Evolutionary conservation across 1,139 yeast species (phyloP), one percentile per base, ranked within the genome.

Genomic region (Protomyces macrosporus): DNA sequence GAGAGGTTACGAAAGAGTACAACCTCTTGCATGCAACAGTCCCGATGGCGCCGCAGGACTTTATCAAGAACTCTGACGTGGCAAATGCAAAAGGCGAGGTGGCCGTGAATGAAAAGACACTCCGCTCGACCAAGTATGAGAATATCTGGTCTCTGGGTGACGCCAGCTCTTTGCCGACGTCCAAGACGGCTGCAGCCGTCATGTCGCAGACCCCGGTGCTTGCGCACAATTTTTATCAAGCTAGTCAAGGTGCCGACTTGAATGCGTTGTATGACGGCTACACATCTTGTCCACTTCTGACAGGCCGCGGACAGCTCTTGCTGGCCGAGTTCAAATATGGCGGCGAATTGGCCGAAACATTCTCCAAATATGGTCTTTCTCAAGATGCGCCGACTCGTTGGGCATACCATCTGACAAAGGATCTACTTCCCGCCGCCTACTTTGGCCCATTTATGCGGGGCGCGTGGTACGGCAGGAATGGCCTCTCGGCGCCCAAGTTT

Each of bases 71-170:
- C 33, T 58, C 63, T 16, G 50, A 45, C 1, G 50, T 64, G 40
- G 62, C 66, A 1, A 61, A 60, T 30, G 52, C 52, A 6, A 50
- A 61, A 14, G 66, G 66, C 6, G 58, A 53, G 16, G 65, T 64
- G 23, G 62, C 61, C n/a, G 66, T 64, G 14, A 58, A 64, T 39
- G 55, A 52, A 10, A 55, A 55, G 45, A 64, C 66, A 2, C 42
- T 56, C 35, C 61, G 58, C 10, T 55, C 62, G 37, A 64, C 61
- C 6, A 64, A 64, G 45, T 64, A 50, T 45, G 56, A 48, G 7
- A 64, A 64, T 23, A 65, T 64, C 14, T 64, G 63, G 60, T 51
- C 66, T 3, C 35, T 64, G 37, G 66, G 66, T 5, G 66, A 64
- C 45, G 56, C 64, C 32, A 55, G 62, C 45, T 57, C 63, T 7